A percentile compares a stretch with the other conserved stretches of the same genome.
These are phyloP conservation scores for Rickenella mellea DNA, from an alignment of 768 basidiomycete species.

Conservation along the genomic window DNA sequence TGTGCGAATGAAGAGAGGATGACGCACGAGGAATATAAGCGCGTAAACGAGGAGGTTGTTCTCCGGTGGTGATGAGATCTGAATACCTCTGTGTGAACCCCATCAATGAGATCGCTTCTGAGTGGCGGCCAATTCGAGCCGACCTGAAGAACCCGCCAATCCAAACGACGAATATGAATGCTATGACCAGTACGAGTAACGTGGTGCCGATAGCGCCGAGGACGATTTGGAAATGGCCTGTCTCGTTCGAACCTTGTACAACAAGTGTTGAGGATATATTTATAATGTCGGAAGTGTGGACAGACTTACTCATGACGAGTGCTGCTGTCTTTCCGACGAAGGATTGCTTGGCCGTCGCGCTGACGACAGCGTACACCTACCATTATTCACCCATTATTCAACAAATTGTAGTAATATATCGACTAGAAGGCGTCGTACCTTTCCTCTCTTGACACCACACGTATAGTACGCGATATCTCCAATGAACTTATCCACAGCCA, in stretches of 20 bases:
- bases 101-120: not conserved
- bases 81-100: constrained; percentile 15
- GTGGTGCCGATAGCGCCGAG: constrained; percentile 32
- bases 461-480: constrained; percentile 35
- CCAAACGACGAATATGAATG: constrained; percentile 33
- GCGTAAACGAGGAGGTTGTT: constrained; percentile 37
- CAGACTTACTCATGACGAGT: constrained; percentile 26
- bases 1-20: not conserved
- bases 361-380: constrained; percentile 26
- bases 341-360: constrained; percentile 24
- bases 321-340: constrained; percentile 39
- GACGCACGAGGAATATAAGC: constrained; percentile 26
- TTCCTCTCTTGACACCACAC: constrained; percentile 26
- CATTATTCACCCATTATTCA: constrained; percentile 12
- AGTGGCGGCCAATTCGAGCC: constrained; percentile 2
- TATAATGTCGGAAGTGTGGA: not conserved
- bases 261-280: not conserved
- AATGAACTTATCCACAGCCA: constrained; percentile 36
- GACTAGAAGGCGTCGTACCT: constrained; percentile 4
- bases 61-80: constrained; percentile 28
- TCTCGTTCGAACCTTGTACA: constrained; percentile 19
- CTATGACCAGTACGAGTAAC: constrained; percentile 32
- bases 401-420: not conserved
- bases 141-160: constrained; percentile 33
- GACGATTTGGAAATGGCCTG: constrained; percentile 37